A percentile compares a stretch with the other conserved stretches of the same genome.
Conservation (phyloP, 192 early-diverging fungal species). For the Phycomyces nitens region DNA sequence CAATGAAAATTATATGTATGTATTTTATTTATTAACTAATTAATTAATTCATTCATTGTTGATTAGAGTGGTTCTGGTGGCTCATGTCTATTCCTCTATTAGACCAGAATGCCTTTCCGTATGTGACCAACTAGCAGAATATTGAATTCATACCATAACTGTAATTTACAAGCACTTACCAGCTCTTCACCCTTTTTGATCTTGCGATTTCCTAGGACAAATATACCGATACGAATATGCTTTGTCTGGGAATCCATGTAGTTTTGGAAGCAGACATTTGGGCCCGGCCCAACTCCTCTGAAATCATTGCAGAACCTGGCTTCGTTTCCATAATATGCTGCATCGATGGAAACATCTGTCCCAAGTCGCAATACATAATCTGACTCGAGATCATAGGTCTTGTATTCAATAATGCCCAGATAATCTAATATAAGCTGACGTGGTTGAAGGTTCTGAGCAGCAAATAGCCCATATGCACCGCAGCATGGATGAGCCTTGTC, state of each 20-base stretch:
- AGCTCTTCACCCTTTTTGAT: conserved; percentile 40
- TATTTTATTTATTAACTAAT: too few species aligned
- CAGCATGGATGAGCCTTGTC: conserved; percentile 38
- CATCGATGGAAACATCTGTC: conserved; percentile 35
- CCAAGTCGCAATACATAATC: conserved; percentile 40
- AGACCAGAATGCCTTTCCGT: conserved; percentile 35
- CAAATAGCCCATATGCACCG: conserved; percentile 37
- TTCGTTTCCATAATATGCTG: conserved; percentile 36
- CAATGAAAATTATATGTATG: too few species aligned
- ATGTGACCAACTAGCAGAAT: conserved; percentile 26
- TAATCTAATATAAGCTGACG: conserved; percentile 38
- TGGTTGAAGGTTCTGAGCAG: conserved; percentile 28
- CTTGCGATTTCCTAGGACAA: conserved; percentile 32
- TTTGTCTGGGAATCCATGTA: conserved; percentile 33
- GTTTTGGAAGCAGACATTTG: conserved; percentile 41
- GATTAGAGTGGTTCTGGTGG: conserved; percentile 19
- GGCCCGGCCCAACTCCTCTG: conserved; percentile 28
- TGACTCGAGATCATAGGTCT: conserved; percentile 32
- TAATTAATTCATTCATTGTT: background rate
- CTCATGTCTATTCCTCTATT: conserved; percentile 32
- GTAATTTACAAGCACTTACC: conserved; percentile 22
- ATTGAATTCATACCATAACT: background rate
- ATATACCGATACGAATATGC: conserved; percentile 34
- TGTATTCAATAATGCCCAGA: conserved; percentile 34
- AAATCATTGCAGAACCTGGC: conserved; percentile 42